phyloP scores from a whole-genome alignment of 768 basidiomycete genomes.

The Lactarius psammicola region DNA sequence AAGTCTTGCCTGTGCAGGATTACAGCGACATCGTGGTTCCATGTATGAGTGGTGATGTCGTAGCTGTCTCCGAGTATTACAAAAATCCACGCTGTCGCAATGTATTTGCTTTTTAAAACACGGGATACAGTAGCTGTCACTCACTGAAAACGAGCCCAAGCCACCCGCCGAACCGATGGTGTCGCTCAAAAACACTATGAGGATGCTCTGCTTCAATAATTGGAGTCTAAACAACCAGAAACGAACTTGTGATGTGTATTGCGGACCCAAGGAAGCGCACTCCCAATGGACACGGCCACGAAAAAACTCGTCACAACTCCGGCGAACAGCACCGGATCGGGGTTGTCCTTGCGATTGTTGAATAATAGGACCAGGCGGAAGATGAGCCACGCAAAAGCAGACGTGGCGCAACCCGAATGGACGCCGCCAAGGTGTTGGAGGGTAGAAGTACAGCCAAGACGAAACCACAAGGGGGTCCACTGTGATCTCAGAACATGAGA shows the following conservation, averaged over 20 bases:
- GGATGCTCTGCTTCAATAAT: conserved; percentile 13
- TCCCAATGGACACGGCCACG: conserved; percentile 56
- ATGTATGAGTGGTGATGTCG: conserved; percentile 51
- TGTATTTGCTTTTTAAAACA: conserved; percentile 2
- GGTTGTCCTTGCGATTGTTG: conserved; percentile 46
- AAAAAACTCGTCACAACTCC: conserved; percentile 58
- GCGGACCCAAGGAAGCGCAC: conserved; percentile 77
- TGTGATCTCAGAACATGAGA: conserved; percentile 24
- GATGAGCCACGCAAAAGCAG: conserved; percentile 68
- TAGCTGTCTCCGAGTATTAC: conserved; percentile 67
- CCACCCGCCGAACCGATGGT: conserved; percentile 80
- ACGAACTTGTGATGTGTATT: conserved; percentile 79
- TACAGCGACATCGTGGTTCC: conserved; percentile 53
- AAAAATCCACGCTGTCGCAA: conserved; percentile 52
- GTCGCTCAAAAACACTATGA: conserved; percentile 70
- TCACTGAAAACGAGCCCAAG: conserved; percentile 52
- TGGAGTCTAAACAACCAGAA: neutral
- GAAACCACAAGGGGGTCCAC: conserved; percentile 45
- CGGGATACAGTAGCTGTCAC: conserved; percentile 27
- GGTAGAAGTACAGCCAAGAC: conserved; percentile 39
- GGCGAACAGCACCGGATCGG: conserved; percentile 56
- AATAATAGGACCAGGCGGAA: conserved; percentile 60
- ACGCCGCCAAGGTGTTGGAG: conserved; percentile 71
- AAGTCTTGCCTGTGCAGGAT: conserved; percentile 70
- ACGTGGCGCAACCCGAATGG: conserved; percentile 71